phyloP scores from a whole-genome alignment of 2,329 filamentous ascomycete species.

The Colletotrichum sansevieriae region DNA sequence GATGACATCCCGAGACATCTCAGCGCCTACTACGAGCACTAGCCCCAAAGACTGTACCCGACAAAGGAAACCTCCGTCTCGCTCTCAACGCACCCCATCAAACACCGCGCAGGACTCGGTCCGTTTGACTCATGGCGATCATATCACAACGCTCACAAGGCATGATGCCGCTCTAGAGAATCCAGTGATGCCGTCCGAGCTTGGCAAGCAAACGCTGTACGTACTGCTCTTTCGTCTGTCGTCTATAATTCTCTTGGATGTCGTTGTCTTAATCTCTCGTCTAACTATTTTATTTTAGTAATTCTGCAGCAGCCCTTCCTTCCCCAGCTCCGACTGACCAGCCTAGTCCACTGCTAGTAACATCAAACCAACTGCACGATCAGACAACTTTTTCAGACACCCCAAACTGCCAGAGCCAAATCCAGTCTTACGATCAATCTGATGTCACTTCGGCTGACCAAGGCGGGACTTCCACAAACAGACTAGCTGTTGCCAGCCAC shows the following conservation, averaged over 20 bases:
- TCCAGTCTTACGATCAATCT: neutral
- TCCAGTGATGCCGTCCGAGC: neutral
- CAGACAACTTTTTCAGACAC: constrained; percentile 51
- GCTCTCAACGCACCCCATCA: neutral
- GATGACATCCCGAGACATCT: constrained; percentile 42
- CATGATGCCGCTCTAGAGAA: constrained; percentile 7
- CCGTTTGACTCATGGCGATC: neutral
- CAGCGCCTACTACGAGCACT: constrained; percentile 1
- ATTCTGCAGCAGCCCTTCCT: constrained; percentile 60
- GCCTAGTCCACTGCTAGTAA: constrained; percentile 60
- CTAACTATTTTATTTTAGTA: constrained; percentile 27
- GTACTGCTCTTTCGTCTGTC: constrained; percentile 1
- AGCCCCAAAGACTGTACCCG: neutral
- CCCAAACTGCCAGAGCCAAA: neutral
- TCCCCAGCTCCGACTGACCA: constrained; percentile 76
- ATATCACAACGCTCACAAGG: neutral
- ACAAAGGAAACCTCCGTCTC: neutral
- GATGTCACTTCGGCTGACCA: neutral
- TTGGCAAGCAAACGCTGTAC: constrained; percentile 21
- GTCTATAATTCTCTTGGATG: neutral
- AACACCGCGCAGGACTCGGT: neutral
- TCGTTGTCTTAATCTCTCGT: neutral
- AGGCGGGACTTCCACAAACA: neutral
- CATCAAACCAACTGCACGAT: constrained; percentile 36
- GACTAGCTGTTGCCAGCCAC: neutral